A percentile compares a stretch with the other conserved stretches of the same genome.
phyloP scores from a whole-genome alignment of 1,139 yeast genomes.

The Yamadazyma buinensis region DNA sequence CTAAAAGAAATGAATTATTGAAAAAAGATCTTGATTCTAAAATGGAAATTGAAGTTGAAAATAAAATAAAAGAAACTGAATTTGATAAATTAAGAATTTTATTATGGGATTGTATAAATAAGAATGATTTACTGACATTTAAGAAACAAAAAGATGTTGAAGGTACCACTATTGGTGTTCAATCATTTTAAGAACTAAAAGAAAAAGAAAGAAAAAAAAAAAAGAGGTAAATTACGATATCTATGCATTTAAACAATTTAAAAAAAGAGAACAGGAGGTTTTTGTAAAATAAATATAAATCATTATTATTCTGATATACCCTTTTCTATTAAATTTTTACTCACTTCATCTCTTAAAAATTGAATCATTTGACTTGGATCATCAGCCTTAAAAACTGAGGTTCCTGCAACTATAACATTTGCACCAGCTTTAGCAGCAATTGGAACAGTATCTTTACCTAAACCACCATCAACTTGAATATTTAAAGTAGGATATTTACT shows the following conservation, averaged over 20 bases:
- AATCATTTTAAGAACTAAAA: constrained; percentile 32
- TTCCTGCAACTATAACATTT: constrained; percentile 97
- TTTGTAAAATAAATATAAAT: constrained; percentile 4
- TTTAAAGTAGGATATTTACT: constrained; percentile 70
- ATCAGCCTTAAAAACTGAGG: constrained; percentile 81
- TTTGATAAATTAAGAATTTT: constrained; percentile 55
- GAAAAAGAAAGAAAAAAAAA: neutral
- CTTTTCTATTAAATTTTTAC: constrained; percentile 24
- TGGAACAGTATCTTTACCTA: constrained; percentile 78
- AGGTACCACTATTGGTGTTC: constrained; percentile 85
- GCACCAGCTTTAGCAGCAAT: constrained; percentile 94
- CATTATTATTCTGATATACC: constrained; percentile 19
- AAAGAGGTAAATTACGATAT: neutral
- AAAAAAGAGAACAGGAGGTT: neutral
- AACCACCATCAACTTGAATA: constrained; percentile 96
- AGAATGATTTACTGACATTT: constrained; percentile 19
- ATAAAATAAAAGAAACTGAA: constrained; percentile 10
- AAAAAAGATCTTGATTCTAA: constrained; percentile 46
- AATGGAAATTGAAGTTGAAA: constrained; percentile 46
- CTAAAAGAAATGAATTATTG: constrained; percentile 48
- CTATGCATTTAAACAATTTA: no score
- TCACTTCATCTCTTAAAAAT: constrained; percentile 61
- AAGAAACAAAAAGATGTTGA: constrained; percentile 48
- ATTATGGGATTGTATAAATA: constrained; percentile 66
- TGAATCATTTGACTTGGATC: constrained; percentile 73